phyloP scores from a whole-genome alignment of 2,329 filamentous ascomycete species.

The Exophiala dermatitidis region DNA sequence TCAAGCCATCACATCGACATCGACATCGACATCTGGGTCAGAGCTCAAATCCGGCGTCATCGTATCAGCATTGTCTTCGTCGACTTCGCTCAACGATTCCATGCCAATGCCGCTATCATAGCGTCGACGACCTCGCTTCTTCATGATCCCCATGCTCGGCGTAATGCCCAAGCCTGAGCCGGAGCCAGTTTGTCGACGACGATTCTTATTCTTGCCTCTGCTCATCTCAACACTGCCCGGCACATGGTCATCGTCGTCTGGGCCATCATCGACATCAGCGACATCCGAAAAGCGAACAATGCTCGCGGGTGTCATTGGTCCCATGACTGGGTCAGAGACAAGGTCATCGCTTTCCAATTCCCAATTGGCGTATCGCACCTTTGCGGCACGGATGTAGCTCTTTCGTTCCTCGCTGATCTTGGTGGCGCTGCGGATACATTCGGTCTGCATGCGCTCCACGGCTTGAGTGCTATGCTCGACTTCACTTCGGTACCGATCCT shows the following conservation, averaged over 20 bases:
- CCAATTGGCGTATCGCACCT: conserved; percentile 37
- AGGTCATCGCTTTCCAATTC: conserved; percentile 33
- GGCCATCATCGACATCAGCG: conserved; percentile 6
- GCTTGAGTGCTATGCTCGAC: conserved; percentile 33
- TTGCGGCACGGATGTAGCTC: conserved; percentile 28
- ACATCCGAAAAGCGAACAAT: conserved; percentile 34
- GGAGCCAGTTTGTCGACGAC: conserved; percentile 12
- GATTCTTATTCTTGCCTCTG: conserved; percentile 6
- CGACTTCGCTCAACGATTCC: conserved; percentile 30
- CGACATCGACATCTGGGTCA: conserved; percentile 15
- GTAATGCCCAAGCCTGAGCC: conserved; percentile 9
- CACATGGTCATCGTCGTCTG: conserved; percentile 15
- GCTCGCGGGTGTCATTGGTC: conserved; percentile 40
- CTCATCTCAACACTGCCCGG: conserved; percentile 21
- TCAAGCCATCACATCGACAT: conserved; percentile 2
- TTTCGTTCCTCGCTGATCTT: conserved; percentile 28
- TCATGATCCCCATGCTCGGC: no score
- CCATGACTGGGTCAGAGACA: conserved; percentile 30
- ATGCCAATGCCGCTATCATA: conserved; percentile 39
- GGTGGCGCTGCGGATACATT: conserved; percentile 31
- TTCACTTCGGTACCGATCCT: conserved; percentile 35
- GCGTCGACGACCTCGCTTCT: conserved; percentile 13
- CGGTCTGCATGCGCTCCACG: conserved; percentile 34
- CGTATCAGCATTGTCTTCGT: conserved; percentile 23
- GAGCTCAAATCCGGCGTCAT: conserved; percentile 25